Evolutionary conservation across 345 rosid species (phyloP).

Genomic region (Citrus sp.): DNA sequence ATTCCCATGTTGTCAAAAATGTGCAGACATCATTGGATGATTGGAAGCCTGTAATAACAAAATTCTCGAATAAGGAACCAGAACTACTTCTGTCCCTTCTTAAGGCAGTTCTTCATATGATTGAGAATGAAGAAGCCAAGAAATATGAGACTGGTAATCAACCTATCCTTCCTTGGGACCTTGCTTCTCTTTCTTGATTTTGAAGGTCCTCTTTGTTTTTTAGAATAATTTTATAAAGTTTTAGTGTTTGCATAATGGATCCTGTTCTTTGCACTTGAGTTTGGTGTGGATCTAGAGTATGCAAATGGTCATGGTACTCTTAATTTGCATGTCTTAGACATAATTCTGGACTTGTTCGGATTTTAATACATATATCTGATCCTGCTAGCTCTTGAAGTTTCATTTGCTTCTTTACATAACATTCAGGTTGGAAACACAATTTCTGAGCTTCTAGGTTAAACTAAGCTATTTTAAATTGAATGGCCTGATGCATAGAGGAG

Average conservation of each 20-base stretch:
- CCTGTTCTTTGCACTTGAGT: background rate
- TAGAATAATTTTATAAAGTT: background rate
- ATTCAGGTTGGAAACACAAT: background rate
- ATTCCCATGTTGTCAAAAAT: slow-evolving; percentile 28
- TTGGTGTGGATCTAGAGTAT: background rate
- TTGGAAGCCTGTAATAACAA: slow-evolving; percentile 61
- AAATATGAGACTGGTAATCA: slow-evolving; percentile 49
- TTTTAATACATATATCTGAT: background rate
- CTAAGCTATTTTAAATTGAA: background rate
- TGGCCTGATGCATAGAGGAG: background rate
- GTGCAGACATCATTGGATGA: slow-evolving; percentile 37
- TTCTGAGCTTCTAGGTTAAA: background rate
- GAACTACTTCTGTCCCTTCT: slow-evolving; percentile 67
- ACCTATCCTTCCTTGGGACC: background rate
- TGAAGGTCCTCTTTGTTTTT: background rate
- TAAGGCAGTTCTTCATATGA: slow-evolving; percentile 53
- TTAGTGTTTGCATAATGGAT: background rate
- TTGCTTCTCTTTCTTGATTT: background rate
- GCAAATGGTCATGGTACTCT: background rate
- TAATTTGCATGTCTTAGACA: background rate
- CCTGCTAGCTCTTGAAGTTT: background rate
- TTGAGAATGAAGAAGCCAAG: slow-evolving; percentile 41
- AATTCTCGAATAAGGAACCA: slow-evolving; percentile 69
- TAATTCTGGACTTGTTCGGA: background rate
- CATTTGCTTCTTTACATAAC: background rate